These are phyloP conservation scores for Clonostachys rhizophaga DNA, from an alignment of 2,329 filamentous ascomycete species.

Conservation along the genomic window DNA sequence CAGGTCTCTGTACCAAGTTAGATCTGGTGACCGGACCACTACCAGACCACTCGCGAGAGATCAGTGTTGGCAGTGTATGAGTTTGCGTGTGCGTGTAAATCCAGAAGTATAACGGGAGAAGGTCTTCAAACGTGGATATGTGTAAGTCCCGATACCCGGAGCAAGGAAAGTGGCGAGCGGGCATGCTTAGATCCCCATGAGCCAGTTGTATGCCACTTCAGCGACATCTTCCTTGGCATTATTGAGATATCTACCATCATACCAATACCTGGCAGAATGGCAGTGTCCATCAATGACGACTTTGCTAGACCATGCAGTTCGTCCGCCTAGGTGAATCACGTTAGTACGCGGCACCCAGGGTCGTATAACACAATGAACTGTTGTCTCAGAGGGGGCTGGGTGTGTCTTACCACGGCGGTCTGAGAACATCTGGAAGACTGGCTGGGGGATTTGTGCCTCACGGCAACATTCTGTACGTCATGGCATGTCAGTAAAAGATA, in stretches of 20 bases:
- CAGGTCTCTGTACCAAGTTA: too few species aligned
- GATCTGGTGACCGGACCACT: too few species aligned
- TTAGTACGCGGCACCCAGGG: too few species aligned
- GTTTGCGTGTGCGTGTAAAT: too few species aligned
- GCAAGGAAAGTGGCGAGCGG: too few species aligned
- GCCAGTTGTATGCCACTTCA: slow-evolving; percentile 65
- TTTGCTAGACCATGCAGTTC: slow-evolving; percentile 84
- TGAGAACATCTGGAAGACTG: slow-evolving; percentile 61
- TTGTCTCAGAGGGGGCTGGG: neutral
- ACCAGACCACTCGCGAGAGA: too few species aligned
- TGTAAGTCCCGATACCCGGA: too few species aligned
- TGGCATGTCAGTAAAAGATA: neutral
- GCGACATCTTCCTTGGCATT: slow-evolving; percentile 91
- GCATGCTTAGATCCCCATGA: slow-evolving; percentile 19
- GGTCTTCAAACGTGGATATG: too few species aligned
- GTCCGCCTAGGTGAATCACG: slow-evolving; percentile 55
- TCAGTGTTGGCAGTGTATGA: too few species aligned
- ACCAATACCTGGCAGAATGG: slow-evolving; percentile 80
- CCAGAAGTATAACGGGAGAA: too few species aligned
- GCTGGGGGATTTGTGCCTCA: slow-evolving; percentile 39
- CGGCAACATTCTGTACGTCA: slow-evolving; percentile 45
- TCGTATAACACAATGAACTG: too few species aligned
- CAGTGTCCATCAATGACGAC: slow-evolving; percentile 66
- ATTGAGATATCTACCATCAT: slow-evolving; percentile 82
- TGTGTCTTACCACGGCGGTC: slow-evolving; percentile 57